Percentiles rank a stretch among this genome's conserved stretches.
These are phyloP conservation scores for Murraya paniculata DNA, from an alignment of 345 rosid genomes.

Conservation along the genomic window DNA sequence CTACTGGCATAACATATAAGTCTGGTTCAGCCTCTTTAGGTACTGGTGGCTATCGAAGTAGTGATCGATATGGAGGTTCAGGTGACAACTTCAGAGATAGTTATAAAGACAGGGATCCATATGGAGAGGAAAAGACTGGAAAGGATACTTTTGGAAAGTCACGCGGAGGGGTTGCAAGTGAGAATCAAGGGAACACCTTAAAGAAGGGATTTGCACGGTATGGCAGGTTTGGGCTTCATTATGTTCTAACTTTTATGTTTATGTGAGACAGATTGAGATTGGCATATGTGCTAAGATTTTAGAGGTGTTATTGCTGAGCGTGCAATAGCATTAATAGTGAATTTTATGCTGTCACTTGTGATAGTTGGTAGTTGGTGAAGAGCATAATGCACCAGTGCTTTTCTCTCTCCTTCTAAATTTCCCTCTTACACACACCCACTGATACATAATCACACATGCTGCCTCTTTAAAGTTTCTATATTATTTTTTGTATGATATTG, in stretches of 20 bases:
- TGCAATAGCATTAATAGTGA: neutral
- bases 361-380: slow-evolving; percentile 1
- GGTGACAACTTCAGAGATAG: slow-evolving; percentile 50
- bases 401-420: neutral
- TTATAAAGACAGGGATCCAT: slow-evolving; percentile 42
- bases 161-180: slow-evolving; percentile 37
- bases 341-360: too few relatives aligned
- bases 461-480: neutral
- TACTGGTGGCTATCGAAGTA: slow-evolving; percentile 44
- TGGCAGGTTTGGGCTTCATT: slow-evolving; percentile 49
- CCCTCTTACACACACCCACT: neutral
- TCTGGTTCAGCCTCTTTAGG: slow-evolving; percentile 64
- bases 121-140: slow-evolving; percentile 40
- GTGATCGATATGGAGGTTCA: slow-evolving; percentile 53
- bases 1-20: slow-evolving; percentile 68
- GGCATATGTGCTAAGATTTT: neutral
- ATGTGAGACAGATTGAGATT: neutral
- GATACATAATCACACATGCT: neutral
- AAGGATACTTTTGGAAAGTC: slow-evolving; percentile 57
- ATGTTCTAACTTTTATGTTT: neutral
- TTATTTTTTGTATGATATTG: neutral
- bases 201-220: slow-evolving; percentile 44
- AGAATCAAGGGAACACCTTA: slow-evolving; percentile 34
- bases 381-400: neutral
- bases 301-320: neutral